A percentile compares a stretch with the other conserved stretches of the same genome.
These are phyloP conservation scores for Yamadazyma endophytica DNA, from an alignment of 805 yeast species.

Conservation along the genomic window DNA sequence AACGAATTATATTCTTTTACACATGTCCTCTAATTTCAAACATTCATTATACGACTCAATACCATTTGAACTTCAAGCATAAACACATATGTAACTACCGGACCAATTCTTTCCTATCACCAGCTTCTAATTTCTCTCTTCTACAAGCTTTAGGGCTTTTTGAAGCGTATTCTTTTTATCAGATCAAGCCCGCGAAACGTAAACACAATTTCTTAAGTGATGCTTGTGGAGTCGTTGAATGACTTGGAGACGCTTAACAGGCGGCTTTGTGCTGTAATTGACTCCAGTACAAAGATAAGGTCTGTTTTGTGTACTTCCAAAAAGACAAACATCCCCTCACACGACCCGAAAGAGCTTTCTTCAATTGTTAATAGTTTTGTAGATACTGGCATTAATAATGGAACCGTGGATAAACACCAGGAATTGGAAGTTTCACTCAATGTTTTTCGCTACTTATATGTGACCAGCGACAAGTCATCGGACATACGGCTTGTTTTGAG, in stretches of 20 bases:
- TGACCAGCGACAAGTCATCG: not conserved
- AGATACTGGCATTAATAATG: not conserved
- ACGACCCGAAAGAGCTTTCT: not conserved
- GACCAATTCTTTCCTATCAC: no score
- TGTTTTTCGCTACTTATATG: conserved; percentile 9
- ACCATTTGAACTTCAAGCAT: no score
- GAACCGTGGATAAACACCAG: not conserved
- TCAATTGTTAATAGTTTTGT: not conserved
- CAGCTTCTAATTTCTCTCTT: no score
- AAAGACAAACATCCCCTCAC: not conserved
- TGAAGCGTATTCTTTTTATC: no score
- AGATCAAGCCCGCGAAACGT: not conserved
- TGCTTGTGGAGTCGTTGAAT: not conserved
- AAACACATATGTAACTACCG: no score
- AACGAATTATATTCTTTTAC: no score
- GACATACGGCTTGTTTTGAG: conserved; percentile 13
- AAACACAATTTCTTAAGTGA: not conserved
- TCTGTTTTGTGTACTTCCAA: not conserved
- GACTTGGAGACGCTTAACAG: not conserved
- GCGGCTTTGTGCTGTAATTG: not conserved
- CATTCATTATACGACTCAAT: no score
- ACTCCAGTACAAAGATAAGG: not conserved
- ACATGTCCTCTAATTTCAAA: no score
- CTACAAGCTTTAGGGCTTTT: no score
- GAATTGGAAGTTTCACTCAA: conserved; percentile 1